Evolutionary conservation across 2,329 filamentous ascomycete genomes (phyloP), one percentile per base, ranked within the genome.

Genomic region (Endothia cerciana): DNA sequence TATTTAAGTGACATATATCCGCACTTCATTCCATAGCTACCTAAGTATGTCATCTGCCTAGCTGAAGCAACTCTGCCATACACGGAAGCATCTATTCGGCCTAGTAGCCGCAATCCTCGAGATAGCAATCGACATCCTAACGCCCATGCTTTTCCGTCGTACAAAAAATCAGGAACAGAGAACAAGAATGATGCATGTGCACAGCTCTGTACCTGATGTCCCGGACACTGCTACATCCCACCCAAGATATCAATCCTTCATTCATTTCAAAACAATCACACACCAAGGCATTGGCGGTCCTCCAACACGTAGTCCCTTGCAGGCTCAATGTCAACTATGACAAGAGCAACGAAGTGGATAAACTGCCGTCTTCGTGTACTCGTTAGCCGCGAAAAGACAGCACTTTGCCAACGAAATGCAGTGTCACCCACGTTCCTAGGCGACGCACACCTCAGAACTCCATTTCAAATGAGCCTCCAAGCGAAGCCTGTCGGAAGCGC

Each of bases 381-480:
- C 25, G 13, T 28, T 15, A 22, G 25, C 47, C 25, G 4, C 25
- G 10, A 13, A 10, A 38, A 38, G 11, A 36, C 28, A 19, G 30
- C 30, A 56, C 3, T 17, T 41, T 41, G 36, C 10, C n/a, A 22
- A 45, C 10, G 28, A 13, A 13, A 17, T 33, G 22, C 51, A 10
- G 8, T 15, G 19, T 33, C 28, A 17, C 33, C 25, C 51, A 6
- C n/a, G 17, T 11, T 15, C 30, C 17, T 53, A 36, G 22, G 25
- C n/a, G 6, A 13, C 7, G 36, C 19, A 13, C 25, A 19, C 28
- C 13, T 66, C 58, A 68, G 41, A 41, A 63, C 51, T 68, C 66
- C n/a, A 68, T 66, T 51, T 68, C 66, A n/a, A 68, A 68, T 3
- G 64, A 68, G 2, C 55, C 66, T 4, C 66, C 64, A 15, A 68